Evolutionary conservation across 768 basidiomycete genomes (phyloP).

Genomic region (Leccinum truebloodii): DNA sequence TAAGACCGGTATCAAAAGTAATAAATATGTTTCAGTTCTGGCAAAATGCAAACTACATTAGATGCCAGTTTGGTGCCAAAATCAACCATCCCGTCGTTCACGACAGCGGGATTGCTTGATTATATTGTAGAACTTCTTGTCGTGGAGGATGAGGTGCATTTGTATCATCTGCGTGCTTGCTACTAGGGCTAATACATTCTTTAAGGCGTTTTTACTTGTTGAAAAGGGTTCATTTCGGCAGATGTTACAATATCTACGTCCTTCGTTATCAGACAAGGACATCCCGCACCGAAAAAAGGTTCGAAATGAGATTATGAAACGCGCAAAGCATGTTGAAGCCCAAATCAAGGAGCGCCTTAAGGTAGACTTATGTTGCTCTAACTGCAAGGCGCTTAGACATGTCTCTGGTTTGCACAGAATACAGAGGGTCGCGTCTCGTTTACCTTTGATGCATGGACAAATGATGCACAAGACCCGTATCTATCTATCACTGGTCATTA

Average conservation of each 20-base stretch:
- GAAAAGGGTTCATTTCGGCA: not conserved
- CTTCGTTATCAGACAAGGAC: not conserved
- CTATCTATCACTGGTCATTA: conserved; percentile 23
- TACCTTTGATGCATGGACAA: conserved; percentile 21
- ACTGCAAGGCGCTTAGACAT: no score
- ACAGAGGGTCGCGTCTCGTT: conserved; percentile 1
- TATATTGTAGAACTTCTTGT: not conserved
- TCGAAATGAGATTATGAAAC: not conserved
- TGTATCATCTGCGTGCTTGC: not conserved
- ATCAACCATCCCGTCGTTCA: not conserved
- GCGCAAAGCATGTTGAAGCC: not conserved
- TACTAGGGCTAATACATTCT: not conserved
- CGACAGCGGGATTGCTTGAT: not conserved
- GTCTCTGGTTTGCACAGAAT: no score
- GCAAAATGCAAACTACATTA: not conserved
- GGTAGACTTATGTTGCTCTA: not conserved
- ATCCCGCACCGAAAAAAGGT: not conserved
- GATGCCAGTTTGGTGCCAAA: not conserved
- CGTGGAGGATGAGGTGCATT: not conserved
- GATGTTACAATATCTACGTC: not conserved
- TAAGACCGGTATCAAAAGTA: not conserved
- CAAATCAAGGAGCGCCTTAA: not conserved
- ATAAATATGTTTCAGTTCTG: not conserved
- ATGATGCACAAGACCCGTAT: conserved; percentile 15
- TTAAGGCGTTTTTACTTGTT: not conserved